These are phyloP conservation scores for Penicillium brevicompactum DNA, from an alignment of 2,329 filamentous ascomycete species.

Conservation along the genomic window DNA sequence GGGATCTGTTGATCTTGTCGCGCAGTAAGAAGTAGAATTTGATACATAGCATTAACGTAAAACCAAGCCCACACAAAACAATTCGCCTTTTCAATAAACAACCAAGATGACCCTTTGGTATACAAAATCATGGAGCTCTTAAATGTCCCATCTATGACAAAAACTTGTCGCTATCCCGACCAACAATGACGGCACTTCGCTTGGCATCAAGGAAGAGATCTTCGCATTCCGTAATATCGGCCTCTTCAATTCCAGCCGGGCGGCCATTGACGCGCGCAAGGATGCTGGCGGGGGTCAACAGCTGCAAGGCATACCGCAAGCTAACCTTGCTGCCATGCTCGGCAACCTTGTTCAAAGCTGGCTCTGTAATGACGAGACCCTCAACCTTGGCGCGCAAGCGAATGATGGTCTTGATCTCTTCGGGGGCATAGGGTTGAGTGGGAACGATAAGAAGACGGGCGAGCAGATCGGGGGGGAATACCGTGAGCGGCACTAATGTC, in stretches of 20 bases:
- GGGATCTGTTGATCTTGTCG: not conserved
- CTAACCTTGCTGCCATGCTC: constrained; percentile 87
- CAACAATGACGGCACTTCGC: constrained; percentile 72
- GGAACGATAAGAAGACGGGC: constrained; percentile 94
- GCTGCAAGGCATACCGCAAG: constrained; percentile 87
- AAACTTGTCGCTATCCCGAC: constrained; percentile 66
- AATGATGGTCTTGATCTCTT: constrained; percentile 93
- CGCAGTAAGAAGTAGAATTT: constrained; percentile 7
- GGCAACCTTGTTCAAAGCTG: constrained; percentile 83
- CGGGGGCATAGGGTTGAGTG: constrained; percentile 81
- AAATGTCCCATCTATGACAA: constrained; percentile 40
- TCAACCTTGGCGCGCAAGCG: constrained; percentile 81
- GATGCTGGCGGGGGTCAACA: constrained; percentile 87
- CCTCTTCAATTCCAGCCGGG: constrained; percentile 69
- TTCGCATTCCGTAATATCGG: constrained; percentile 79
- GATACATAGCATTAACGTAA: constrained; percentile 29
- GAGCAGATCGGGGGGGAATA: constrained; percentile 88
- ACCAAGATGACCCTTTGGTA: constrained; percentile 24
- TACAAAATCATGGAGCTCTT: constrained; percentile 24
- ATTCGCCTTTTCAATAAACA: constrained; percentile 30
- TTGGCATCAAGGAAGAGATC: constrained; percentile 82
- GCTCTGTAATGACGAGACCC: constrained; percentile 74
- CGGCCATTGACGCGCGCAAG: constrained; percentile 82
- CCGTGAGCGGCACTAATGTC: constrained; percentile 83
- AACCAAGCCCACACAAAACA: constrained; percentile 20